Evolutionary conservation across 2,329 filamentous ascomycete genomes (phyloP).

Genomic region (Fusarium brevicatenulatum): DNA sequence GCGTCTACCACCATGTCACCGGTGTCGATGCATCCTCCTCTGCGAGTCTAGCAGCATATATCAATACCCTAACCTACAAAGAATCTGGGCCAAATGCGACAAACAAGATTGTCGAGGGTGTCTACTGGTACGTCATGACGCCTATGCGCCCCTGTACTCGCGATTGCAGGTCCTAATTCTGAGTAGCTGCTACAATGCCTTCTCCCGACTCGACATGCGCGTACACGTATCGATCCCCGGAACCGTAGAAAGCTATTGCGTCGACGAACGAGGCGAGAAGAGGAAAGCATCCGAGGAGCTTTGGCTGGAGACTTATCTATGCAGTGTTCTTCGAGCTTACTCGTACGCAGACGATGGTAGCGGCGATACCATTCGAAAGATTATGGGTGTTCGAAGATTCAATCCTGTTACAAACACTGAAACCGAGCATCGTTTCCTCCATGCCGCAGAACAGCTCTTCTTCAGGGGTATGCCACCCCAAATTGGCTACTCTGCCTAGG

Average conservation of each 20-base stretch:
- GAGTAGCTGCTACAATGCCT: slow-evolving; percentile 92
- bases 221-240: slow-evolving; percentile 98
- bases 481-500: neutral
- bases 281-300: slow-evolving; percentile 91
- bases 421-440: slow-evolving; percentile 93
- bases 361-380: slow-evolving; percentile 94
- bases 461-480: slow-evolving; percentile 74
- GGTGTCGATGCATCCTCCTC: slow-evolving; percentile 97
- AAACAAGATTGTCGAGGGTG: slow-evolving; percentile 90
- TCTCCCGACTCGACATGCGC: slow-evolving; percentile 97
- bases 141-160: slow-evolving; percentile 45
- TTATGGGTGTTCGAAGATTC: slow-evolving; percentile 95
- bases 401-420: slow-evolving; percentile 99
- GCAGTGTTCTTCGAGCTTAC: slow-evolving; percentile 92
- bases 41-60: slow-evolving; percentile 95
- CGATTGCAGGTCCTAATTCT: slow-evolving; percentile 11
- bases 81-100: slow-evolving; percentile 76
- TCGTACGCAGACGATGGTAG: slow-evolving; percentile 96
- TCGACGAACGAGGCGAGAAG: slow-evolving; percentile 96
- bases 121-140: slow-evolving; percentile 78
- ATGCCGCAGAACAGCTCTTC: slow-evolving; percentile 93
- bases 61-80: slow-evolving; percentile 95
- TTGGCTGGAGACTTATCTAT: slow-evolving; percentile 98
- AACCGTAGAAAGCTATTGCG: slow-evolving; percentile 95
- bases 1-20: slow-evolving; percentile 97